Percentiles rank a stretch among this genome's conserved stretches.
Conservation (phyloP, 345 rosid genomes). For the Noccaea caerulescens region DNA sequence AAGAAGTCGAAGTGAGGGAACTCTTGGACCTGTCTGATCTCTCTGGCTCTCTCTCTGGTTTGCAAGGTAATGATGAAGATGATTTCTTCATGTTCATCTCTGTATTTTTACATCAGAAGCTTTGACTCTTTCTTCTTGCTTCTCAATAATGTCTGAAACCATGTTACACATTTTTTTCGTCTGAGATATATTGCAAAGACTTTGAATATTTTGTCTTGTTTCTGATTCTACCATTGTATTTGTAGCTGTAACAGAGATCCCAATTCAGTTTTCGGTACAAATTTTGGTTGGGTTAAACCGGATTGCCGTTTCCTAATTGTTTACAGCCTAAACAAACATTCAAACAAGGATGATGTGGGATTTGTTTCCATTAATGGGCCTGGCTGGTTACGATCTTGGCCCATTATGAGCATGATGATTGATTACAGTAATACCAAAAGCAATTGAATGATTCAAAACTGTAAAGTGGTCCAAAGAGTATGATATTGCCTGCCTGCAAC, state of each 20-base stretch:
- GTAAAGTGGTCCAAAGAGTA: conserved; percentile 44
- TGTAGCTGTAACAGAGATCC: background rate
- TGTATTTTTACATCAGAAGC: conserved; percentile 23
- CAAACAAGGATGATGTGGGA: background rate
- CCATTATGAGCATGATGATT: background rate
- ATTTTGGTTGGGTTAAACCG: background rate
- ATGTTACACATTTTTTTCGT: conserved; percentile 35
- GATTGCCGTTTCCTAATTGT: background rate
- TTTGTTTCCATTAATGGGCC: conserved; percentile 7
- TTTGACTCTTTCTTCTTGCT: conserved; percentile 33
- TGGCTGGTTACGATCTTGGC: background rate
- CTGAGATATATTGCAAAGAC: conserved; percentile 6
- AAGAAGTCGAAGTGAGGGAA: conserved; percentile 81
- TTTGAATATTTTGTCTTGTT: background rate
- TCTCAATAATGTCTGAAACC: conserved; percentile 44
- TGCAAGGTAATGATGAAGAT: conserved; percentile 30
- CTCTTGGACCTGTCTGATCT: conserved; percentile 50
- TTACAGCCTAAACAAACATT: background rate
- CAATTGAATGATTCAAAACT: conserved; percentile 36
- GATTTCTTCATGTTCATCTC: conserved; percentile 12
- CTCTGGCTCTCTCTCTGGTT: conserved; percentile 6
- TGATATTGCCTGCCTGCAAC: conserved; percentile 45
- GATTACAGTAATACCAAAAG: conserved; percentile 31
- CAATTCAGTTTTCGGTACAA: background rate
- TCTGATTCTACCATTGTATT: background rate